Evolutionary conservation across 1,284 basidiomycete genomes (phyloP), one percentile per base, ranked within the genome.

Genomic region (Apiotrichum veenhuisii): DNA sequence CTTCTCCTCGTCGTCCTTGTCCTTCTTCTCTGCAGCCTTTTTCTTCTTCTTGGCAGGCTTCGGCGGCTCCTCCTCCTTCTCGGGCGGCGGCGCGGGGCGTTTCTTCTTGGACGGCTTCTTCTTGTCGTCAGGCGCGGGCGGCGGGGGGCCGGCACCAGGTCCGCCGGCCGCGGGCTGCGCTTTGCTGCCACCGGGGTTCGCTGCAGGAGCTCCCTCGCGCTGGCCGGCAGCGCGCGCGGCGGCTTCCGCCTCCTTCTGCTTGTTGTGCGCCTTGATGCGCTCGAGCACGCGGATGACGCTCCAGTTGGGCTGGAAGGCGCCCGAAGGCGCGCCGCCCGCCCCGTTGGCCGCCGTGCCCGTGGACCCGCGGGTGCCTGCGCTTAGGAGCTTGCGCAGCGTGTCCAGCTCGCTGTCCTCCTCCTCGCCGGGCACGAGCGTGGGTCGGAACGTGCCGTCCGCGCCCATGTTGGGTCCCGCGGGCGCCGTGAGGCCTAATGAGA

Each of bases 401-500:
- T 72, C 70, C 11, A 63, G 43, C 22, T 69, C 65, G 23, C 59
- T 65, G 20, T 64, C 57, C 18, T 70, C 59, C 15, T 60, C 55
- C 38, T 58, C 54, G 8, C 54, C 58, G 11, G 52, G 37, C 2
- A 41, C 20, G 18, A 54, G 53, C 2, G 52, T 46, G 2, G 63
- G 50, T 17, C 73, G 69, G 46, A 61, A 58, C 3, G 59, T 52
- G 14, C 76, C 76, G 36, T 74, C 68, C 5, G 72, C 64, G 0
- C 67, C 64, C 23, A 73, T 63, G 57, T 65, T 70, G 18, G 71
- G 66, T 2, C 59, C 58, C 1, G 74, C 71, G 0, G 75, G 75
- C 0, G 72, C 69, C 0, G 77, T 77, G 14, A 76, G 59, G 1
- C 69, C 58, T 5, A 75, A 55, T 0, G 77, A 70, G 5, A 75